A percentile compares a stretch with the other conserved stretches of the same genome.
Evolutionary conservation across 768 basidiomycete genomes (phyloP).

Genomic region (Mycena pura): DNA sequence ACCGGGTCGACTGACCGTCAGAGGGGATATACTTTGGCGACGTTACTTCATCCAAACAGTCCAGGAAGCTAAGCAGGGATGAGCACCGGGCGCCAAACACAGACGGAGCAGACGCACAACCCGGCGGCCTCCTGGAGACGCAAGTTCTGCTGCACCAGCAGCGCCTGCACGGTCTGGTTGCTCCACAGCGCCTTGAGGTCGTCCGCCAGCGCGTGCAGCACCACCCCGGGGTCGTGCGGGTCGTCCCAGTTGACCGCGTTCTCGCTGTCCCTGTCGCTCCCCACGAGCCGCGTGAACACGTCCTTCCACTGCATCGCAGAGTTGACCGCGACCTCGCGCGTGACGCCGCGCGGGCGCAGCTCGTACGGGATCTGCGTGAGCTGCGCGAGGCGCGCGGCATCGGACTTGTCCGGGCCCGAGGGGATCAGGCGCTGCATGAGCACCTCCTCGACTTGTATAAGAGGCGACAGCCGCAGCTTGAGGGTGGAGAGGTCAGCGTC

Average conservation of each 20-base stretch:
- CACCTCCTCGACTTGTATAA: conserved; percentile 65
- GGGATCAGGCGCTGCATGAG: conserved; percentile 66
- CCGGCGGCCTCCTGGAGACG: conserved; percentile 73
- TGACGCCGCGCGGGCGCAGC: conserved; percentile 33
- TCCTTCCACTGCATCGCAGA: conserved; percentile 59
- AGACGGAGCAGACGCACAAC: conserved; percentile 52
- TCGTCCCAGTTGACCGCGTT: conserved; percentile 50
- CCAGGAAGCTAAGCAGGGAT: conserved; percentile 66
- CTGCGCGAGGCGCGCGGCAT: conserved; percentile 34
- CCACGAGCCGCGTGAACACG: conserved; percentile 46
- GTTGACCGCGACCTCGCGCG: conserved; percentile 61
- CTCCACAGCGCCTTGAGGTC: conserved; percentile 74
- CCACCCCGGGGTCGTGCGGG: conserved; percentile 60
- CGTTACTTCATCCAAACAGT: conserved; percentile 69
- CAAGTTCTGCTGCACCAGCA: conserved; percentile 61
- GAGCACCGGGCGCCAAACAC: not conserved
- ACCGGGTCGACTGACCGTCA: conserved; percentile 53
- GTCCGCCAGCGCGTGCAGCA: conserved; percentile 63
- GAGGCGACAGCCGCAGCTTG: conserved; percentile 64
- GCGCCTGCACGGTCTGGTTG: conserved; percentile 56
- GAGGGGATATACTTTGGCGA: conserved; percentile 67
- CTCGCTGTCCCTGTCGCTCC: conserved; percentile 35
- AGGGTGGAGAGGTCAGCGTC: conserved; percentile 50
- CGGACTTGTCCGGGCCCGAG: conserved; percentile 42
- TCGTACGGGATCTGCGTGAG: conserved; percentile 29